phyloP scores from a whole-genome alignment of 768 basidiomycete species.

The Butyriboletus loyo region DNA sequence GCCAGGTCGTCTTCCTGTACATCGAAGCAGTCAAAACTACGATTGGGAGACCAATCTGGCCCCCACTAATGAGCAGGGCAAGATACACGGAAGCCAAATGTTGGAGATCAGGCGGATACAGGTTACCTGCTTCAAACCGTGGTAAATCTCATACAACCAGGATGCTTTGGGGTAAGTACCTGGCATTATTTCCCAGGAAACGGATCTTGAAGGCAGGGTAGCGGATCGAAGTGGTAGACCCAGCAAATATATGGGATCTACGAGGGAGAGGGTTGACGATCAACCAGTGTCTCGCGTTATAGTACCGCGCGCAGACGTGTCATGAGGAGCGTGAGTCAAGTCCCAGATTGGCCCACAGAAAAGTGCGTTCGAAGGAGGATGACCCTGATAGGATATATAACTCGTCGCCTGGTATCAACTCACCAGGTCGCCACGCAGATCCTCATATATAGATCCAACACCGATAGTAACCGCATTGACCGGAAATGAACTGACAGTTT shows the following conservation, averaged over 20 bases:
- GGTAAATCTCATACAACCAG: neutral
- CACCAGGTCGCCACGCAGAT: conserved; percentile 15
- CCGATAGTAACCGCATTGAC: neutral
- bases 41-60: conserved; percentile 50
- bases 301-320: neutral
- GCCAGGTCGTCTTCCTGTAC: conserved; percentile 42
- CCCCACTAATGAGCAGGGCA: conserved; percentile 48
- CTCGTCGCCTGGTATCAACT: conserved; percentile 4
- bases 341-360: conserved; percentile 3
- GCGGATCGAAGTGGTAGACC: neutral
- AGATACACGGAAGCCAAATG: conserved; percentile 41
- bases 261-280: neutral
- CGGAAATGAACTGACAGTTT: conserved; percentile 7
- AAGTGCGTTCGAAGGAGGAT: conserved; percentile 4
- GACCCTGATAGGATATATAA: conserved; percentile 28
- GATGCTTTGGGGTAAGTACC: conserved; percentile 10
- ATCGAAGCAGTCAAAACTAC: conserved; percentile 45
- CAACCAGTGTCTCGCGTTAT: conserved; percentile 4
- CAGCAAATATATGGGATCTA: conserved; percentile 1
- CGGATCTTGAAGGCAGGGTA: neutral
- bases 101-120: conserved; percentile 20
- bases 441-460: conserved; percentile 9
- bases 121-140: conserved; percentile 1
- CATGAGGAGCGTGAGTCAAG: conserved; percentile 10
- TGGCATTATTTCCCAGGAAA: conserved; percentile 8